Conservation (phyloP, 768 basidiomycete species). For the Russula dissimulans region DNA sequence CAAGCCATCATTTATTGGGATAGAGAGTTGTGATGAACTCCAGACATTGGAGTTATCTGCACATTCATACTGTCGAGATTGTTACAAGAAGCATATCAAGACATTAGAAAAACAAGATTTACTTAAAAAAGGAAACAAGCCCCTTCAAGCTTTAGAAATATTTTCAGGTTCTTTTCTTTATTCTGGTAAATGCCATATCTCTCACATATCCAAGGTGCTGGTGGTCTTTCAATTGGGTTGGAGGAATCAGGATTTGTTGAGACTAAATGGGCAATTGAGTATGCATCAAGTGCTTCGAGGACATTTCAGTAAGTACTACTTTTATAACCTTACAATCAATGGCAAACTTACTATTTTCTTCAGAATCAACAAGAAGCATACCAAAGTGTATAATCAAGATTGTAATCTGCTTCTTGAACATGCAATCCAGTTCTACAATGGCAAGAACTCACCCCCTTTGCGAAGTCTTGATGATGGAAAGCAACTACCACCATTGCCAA, state of each 20-base stretch:
- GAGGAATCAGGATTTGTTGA: conserved; percentile 51
- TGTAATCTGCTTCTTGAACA: conserved; percentile 50
- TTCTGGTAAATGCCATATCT: neutral
- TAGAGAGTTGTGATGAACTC: neutral
- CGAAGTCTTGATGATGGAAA: conserved; percentile 32
- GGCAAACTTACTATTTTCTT: neutral
- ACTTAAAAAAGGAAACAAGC: conserved; percentile 32
- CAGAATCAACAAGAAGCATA: conserved; percentile 54
- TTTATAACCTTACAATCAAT: neutral
- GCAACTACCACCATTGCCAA: conserved; percentile 40
- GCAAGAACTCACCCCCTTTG: conserved; percentile 33
- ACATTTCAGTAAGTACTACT: conserved; percentile 46
- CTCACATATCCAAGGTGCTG: conserved; percentile 46
- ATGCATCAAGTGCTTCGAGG: conserved; percentile 49
- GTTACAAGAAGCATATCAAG: conserved; percentile 29
- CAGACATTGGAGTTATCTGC: neutral
- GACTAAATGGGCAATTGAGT: conserved; percentile 63
- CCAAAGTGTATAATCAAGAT: conserved; percentile 57
- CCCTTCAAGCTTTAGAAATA: conserved; percentile 53
- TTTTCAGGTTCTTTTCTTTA: conserved; percentile 46
- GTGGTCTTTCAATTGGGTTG: conserved; percentile 63
- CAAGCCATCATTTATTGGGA: neutral
- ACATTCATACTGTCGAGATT: conserved; percentile 34
- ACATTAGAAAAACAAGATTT: conserved; percentile 24
- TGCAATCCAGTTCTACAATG: conserved; percentile 40